These are phyloP conservation scores for Gracilaria vermiculophylla DNA, from an alignment of 23 red algal species.

Conservation along the genomic window DNA sequence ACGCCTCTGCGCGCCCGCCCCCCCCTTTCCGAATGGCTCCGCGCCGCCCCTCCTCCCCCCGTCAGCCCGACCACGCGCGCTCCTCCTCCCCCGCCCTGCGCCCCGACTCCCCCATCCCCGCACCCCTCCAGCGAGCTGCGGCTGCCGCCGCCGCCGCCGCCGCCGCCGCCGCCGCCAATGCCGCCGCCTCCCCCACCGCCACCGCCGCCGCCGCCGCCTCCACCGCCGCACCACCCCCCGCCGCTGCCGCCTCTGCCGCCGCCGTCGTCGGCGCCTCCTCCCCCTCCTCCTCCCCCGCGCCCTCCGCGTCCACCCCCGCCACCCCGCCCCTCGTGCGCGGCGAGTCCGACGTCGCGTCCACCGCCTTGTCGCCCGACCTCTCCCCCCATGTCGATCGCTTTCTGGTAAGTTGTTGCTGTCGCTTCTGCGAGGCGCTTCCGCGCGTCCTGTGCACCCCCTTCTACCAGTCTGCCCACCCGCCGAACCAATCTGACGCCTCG, in stretches of 20 bases:
- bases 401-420: conserved; percentile 47
- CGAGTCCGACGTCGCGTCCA: conserved; percentile 2
- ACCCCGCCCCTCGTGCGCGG: conserved; percentile 2
- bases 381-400: conserved; percentile 25
- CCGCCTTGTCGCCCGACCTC: not conserved
- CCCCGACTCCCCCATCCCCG: not conserved
- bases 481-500: conserved; percentile 1
- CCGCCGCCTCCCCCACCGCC: no score
- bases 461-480: not conserved
- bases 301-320: no score
- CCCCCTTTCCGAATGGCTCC: not conserved
- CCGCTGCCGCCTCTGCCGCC: no score
- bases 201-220: not conserved
- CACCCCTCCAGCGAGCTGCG: not conserved
- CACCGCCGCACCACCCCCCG: no score
- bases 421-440: not conserved
- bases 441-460: conserved; percentile 3
- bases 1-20: not conserved
- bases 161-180: not conserved
- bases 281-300: not conserved
- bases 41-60: conserved; percentile 5
- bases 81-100: not conserved
- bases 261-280: not conserved
- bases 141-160: not conserved
- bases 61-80: not conserved